Evolutionary conservation across 1,284 basidiomycete species (phyloP), one percentile per base, ranked within the genome.

Genomic region (Irpex rosettiformis): DNA sequence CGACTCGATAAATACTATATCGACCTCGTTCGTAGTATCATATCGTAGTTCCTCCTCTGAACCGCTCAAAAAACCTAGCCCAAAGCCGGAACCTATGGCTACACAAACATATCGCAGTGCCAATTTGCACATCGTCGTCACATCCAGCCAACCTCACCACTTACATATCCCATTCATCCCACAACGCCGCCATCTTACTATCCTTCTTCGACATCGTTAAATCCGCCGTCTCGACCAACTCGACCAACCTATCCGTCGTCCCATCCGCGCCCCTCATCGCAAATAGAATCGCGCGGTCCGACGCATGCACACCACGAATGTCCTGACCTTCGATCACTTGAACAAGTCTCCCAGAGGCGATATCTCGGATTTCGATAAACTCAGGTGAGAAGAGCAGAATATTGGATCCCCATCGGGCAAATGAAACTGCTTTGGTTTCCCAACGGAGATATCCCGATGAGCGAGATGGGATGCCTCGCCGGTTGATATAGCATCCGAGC

Each of bases 161-260:
- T 65, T 60, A 83, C 82, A 87, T 84, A 67, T 89, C 86, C 84
- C 87, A 89, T 64, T 88, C 86, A 51, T 85, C 85, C 88, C 88
- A 90, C 52, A 84, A 63, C 45, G 70, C 62, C 42, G 61, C 59
- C 22, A 63, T 53, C 51, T 72, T 69, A 37, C 65, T 65, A 21
- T 68, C 71, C 65, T 37, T 72, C 63, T 53, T 76, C 27, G 28
- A 29, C 21, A 75, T 67, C 28, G 60, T 68, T 47, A 86, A 73
- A 62, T 85, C 85, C 30, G 76, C 68, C 5, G 91, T 92, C 73
- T 89, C 83, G 61, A 86, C 71, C 61, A 92, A 71, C 71, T 93
- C 86, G 2, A 87, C 73, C 52, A 92, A 73, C 66, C 77, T 81
- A 62, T 90, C 85, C 59, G 79, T 82, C 24, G 45, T 30, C 58